Base-by-base conservation (phyloP, 2,329 filamentous ascomycete genomes). In the Camillea tinctor region DNA sequence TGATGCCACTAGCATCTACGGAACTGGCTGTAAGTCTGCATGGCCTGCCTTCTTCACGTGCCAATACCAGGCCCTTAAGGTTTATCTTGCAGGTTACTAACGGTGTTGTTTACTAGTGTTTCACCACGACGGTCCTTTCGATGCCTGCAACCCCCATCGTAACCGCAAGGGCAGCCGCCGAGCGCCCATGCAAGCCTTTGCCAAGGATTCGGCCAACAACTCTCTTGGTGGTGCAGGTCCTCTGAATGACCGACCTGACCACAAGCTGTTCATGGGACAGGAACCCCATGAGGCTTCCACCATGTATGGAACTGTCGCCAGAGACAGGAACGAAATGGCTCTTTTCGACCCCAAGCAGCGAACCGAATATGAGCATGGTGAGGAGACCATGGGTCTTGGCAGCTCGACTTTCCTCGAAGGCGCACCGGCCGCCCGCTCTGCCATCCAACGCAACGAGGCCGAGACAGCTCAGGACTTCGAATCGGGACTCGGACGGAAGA, bases 391-490 rank as follows among this genome's bases (percentile, higher is more conserved):
- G 62, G 95, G 95, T 9, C 79, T 99, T 7, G 95, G 95, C 56
- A 97, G 93, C 1, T 96, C 93, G 36, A 99, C 95, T 1, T 98
- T 98, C 81, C 78, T 99, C 21, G 95, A 99, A 70, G 95, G 95
- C 40, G 90, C 95, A 1, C 94, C 95, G 15, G 95, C 93, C 24
- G 90, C 93, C 24, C 87, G 88, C 68, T 85, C 88, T 7, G 91
- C 90, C 19, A 91, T 97, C 57, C 86, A 91, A 73, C 87, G 89
- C 62, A 87, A 87, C 54, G 86, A 94, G 69, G 89, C 84, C 30
- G 92, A 88, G 68, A 77, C 91, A 62, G 84, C 82, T 19, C 84
- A 89, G 52, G 83, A 84, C 60, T 72, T 78, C 57, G 76, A 82
- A 21, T 77, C 79, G 6, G 89, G 90, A 4, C 76, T 99, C 50